These are phyloP conservation scores for Globisporangium abappressorium DNA, from an alignment of 352 stramenopile genomes.

Conservation along the genomic window DNA sequence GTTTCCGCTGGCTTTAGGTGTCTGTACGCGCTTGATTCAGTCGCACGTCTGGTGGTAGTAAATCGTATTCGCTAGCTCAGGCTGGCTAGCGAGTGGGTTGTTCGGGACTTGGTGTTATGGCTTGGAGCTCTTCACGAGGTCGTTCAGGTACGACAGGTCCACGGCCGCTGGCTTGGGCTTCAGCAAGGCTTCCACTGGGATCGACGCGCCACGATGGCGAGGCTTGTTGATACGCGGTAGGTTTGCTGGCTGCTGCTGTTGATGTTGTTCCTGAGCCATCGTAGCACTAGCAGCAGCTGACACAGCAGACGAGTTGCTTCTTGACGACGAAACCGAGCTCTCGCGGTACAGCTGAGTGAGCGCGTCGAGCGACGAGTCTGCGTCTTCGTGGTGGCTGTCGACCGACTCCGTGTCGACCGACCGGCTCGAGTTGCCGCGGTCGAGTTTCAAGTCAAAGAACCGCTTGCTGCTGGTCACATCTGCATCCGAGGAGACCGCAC, in stretches of 20 bases:
- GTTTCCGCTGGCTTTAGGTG: neutral
- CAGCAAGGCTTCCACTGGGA: constrained; percentile 14
- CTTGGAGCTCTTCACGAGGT: constrained; percentile 27
- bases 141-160: constrained; percentile 48
- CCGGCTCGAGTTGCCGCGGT: constrained; percentile 19
- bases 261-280: constrained; percentile 17
- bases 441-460: neutral
- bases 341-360: constrained; percentile 14
- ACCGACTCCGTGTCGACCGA: constrained; percentile 34
- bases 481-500: neutral
- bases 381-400: constrained; percentile 24
- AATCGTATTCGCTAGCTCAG: neutral
- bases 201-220: constrained; percentile 6
- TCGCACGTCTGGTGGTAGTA: neutral
- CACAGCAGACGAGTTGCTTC: neutral
- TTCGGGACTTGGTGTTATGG: neutral
- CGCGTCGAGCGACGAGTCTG: constrained; percentile 12
- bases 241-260: constrained; percentile 17
- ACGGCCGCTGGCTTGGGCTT: constrained; percentile 28
- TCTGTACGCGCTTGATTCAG: neutral
- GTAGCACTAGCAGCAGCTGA: neutral
- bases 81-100: neutral
- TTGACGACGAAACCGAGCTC: constrained; percentile 2
- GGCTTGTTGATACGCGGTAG: constrained; percentile 19
- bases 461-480: neutral